These are phyloP conservation scores for Alternaria sp. DNA, from an alignment of 2,329 filamentous ascomycete species.

Conservation along the genomic window DNA sequence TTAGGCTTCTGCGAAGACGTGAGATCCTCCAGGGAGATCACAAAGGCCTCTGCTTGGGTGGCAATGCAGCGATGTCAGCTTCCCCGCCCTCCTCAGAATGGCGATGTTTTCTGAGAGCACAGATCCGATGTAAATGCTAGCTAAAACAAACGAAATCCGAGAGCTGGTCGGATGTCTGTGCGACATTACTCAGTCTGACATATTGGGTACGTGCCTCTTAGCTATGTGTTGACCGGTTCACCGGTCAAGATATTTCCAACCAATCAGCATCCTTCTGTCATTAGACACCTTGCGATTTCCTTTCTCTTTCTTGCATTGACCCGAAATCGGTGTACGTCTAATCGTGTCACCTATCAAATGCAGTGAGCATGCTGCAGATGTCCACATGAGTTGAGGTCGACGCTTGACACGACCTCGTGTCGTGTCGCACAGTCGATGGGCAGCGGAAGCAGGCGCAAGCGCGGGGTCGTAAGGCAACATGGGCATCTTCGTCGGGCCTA, in stretches of 20 bases:
- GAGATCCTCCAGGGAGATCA: not conserved
- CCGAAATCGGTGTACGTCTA: conserved; percentile 10
- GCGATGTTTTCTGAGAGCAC: not conserved
- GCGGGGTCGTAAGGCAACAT: conserved; percentile 2
- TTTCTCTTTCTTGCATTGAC: conserved; percentile 7
- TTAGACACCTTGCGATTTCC: conserved; percentile 9
- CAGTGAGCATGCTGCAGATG: conserved; percentile 1
- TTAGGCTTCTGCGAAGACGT: not conserved
- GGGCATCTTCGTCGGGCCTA: not conserved
- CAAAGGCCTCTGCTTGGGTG: not conserved
- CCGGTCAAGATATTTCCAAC: conserved; percentile 10
- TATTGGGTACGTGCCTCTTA: not conserved
- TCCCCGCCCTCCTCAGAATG: not conserved
- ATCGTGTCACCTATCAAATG: conserved; percentile 9
- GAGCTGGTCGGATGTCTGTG: not conserved
- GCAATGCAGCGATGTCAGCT: not conserved
- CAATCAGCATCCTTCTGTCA: conserved; percentile 13
- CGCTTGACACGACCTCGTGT: not conserved
- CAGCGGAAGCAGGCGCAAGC: conserved; percentile 6
- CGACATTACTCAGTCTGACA: not conserved
- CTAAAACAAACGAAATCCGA: not conserved
- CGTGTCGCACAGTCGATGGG: conserved; percentile 5
- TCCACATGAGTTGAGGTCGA: conserved; percentile 1
- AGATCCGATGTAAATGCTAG: not conserved
- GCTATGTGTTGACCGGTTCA: conserved; percentile 1